Base-by-base conservation (phyloP, 768 basidiomycete species). In the Coprinopsis marcescibilis region DNA sequence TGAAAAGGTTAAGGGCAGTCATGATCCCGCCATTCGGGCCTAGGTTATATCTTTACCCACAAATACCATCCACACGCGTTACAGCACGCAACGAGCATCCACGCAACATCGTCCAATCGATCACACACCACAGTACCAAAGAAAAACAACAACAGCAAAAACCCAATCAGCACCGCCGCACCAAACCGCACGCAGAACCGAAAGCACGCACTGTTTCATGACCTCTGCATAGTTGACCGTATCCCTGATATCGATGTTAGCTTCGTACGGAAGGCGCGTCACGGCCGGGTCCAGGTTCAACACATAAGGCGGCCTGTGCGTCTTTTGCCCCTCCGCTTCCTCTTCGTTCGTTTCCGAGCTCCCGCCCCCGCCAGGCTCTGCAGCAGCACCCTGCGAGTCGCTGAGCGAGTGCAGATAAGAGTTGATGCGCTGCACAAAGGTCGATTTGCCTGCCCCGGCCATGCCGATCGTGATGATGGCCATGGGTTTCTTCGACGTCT, bases 201-300 rank as follows among this genome's bases (percentile, higher is more conserved):
- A n/a, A 48, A 43, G 54, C 47, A 83, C 85, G 73, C 73, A 96
- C 92, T 97, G 93, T 78, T 96, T 94, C 96, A 99, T 99, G 56
- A 99, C 95, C 66, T 99, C 88, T 53, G 86, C 80, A 66, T 98
- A 99, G 62, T 98, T 88, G 17, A 99, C 83, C 10, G 96, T 99
- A 64, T 99, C 96, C 52, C 96, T 71, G 43, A 99, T 98, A 64
- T 99, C 96, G 51, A 99, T 97, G 63, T 98, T 98, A 21, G 94
- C 82, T 49, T 93, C 90, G 60, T 92, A 99, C 2, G 94, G 91
- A 32, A 92, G 75, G 49, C 85, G 84, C 6, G 87, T 76, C 2
- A 98, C 95, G 1, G 96, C 96, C 4, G 96, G 96, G 64, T 99
- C 96, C 50, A 99, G 84, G 63, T 99, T 99, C 63, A 99, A 77